Conservation (phyloP, 1,139 yeast species). For the Hemisphaericaspora subhashii region DNA sequence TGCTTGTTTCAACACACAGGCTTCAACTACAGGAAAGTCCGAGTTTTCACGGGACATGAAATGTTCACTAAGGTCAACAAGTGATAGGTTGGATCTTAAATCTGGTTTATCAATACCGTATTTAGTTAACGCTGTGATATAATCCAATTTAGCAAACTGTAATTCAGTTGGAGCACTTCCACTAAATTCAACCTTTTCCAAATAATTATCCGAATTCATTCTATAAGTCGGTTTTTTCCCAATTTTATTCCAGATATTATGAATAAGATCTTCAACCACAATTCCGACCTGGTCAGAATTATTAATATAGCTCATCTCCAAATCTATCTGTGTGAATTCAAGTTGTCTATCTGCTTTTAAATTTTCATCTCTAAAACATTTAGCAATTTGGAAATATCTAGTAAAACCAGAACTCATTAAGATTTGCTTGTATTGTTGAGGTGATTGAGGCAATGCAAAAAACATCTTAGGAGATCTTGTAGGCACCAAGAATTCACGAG, state of each 20-base stretch:
- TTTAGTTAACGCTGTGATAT: conserved; percentile 63
- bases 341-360: conserved; percentile 94
- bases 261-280: conserved; percentile 61
- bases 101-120: conserved; percentile 98
- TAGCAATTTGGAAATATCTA: conserved; percentile 85
- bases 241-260: conserved; percentile 56
- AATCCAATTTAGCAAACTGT: conserved; percentile 51
- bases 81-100: conserved; percentile 59
- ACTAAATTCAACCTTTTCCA: conserved; percentile 24
- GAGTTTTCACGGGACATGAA: conserved; percentile 34
- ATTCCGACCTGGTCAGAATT: conserved; percentile 63
- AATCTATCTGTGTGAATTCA: conserved; percentile 92
- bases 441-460: conserved; percentile 95
- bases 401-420: conserved; percentile 92
- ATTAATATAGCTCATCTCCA: conserved; percentile 86
- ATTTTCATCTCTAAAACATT: conserved; percentile 95
- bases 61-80: conserved; percentile 47
- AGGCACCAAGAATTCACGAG: conserved; percentile 92
- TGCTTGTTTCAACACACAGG: conserved; percentile 58
- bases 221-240: conserved; percentile 38
- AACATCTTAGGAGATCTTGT: conserved; percentile 64
- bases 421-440: conserved; percentile 94
- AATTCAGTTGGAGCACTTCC: conserved; percentile 15
- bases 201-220: conserved; percentile 24
- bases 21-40: conserved; percentile 69